A percentile compares a stretch with the other conserved stretches of the same genome.
These are phyloP conservation scores for Hansenula sp. DNA, from an alignment of 1,139 yeast genomes.

Conservation along the genomic window DNA sequence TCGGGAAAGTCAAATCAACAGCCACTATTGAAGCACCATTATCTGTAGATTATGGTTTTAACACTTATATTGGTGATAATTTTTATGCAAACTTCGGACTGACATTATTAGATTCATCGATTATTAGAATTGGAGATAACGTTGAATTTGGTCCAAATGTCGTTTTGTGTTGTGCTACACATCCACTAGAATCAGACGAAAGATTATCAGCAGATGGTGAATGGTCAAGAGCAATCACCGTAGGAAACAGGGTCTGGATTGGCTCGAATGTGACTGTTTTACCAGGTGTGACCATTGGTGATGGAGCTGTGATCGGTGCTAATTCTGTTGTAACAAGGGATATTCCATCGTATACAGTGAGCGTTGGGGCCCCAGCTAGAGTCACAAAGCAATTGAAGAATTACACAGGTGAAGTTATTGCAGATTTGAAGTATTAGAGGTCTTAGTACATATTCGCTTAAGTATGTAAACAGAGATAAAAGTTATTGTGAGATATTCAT, in stretches of 20 bases:
- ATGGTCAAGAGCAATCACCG: constrained; percentile 50
- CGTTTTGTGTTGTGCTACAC: constrained; percentile 57
- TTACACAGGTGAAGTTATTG: neutral
- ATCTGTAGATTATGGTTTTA: constrained; percentile 56
- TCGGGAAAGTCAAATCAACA: constrained; percentile 37
- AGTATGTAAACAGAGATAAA: no score
- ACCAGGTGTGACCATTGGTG: constrained; percentile 68
- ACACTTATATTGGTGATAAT: constrained; percentile 43
- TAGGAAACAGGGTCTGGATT: constrained; percentile 67
- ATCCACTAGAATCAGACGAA: constrained; percentile 49
- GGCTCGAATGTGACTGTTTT: constrained; percentile 51
- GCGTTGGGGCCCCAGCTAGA: constrained; percentile 59
- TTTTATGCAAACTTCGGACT: constrained; percentile 56
- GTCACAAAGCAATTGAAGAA: constrained; percentile 33
- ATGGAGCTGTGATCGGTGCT: constrained; percentile 62
- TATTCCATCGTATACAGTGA: constrained; percentile 50
- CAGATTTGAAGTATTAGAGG: no score
- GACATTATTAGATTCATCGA: constrained; percentile 55
- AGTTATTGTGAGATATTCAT: no score
- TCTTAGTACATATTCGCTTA: neutral
- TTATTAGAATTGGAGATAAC: constrained; percentile 58
- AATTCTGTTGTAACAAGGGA: constrained; percentile 59
- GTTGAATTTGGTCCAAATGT: constrained; percentile 66
- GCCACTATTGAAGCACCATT: constrained; percentile 50
- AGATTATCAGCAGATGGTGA: constrained; percentile 42